phyloP scores from a whole-genome alignment of 2,329 filamentous ascomycete genomes.

The Tolypocladium inflatum region DNA sequence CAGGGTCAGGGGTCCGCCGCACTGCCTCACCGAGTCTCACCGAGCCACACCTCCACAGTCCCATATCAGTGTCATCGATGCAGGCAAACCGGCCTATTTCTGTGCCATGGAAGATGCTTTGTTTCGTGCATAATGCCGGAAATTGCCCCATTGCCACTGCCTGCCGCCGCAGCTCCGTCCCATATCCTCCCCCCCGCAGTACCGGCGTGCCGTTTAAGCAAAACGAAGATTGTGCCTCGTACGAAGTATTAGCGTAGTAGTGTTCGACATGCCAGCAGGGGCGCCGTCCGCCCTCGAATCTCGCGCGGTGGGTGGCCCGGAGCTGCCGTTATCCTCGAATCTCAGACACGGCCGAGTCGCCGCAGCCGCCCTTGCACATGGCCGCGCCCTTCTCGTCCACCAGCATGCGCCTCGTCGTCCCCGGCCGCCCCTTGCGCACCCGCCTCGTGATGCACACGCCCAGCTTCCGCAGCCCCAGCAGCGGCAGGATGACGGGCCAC shows the following conservation, averaged over 20 bases:
- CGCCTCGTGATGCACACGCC: constrained; percentile 41
- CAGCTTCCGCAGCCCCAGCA: constrained; percentile 68
- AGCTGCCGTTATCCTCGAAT: background rate
- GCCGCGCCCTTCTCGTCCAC: background rate
- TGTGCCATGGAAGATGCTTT: background rate
- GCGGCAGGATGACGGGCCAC: constrained; percentile 53
- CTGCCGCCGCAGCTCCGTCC: background rate
- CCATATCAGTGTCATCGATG: background rate
- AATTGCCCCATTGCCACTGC: background rate
- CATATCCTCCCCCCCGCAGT: background rate
- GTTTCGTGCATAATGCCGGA: background rate
- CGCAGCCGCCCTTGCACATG: background rate
- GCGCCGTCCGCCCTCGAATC: background rate
- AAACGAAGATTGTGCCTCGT: background rate
- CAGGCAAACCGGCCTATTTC: no score
- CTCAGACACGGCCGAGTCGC: background rate
- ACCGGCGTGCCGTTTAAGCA: no score
- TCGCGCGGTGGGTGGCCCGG: background rate
- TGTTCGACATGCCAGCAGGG: background rate
- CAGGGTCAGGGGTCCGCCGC: background rate
- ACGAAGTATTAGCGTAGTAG: background rate
- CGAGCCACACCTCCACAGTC: background rate
- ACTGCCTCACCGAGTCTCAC: background rate
- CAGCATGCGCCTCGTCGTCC: constrained; percentile 26
- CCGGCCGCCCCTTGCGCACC: constrained; percentile 30